Base-by-base conservation (phyloP, 73 alveolate species). In the Diophrys sp. region DNA sequence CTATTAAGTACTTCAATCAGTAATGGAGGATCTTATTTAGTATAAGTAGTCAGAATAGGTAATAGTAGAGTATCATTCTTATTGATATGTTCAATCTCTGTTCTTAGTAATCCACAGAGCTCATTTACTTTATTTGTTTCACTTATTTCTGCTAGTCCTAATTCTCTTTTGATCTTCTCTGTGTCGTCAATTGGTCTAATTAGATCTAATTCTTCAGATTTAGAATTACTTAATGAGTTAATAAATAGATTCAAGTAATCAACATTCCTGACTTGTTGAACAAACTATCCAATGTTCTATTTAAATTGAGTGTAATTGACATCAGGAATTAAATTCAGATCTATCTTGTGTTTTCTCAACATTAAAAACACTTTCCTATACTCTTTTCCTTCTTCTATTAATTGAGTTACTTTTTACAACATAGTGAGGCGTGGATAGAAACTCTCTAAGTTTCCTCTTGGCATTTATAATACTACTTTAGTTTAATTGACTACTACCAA, bases 361-460 rank as follows among this genome's bases (percentile, higher is more conserved):
- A 89, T 56, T 67, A 80, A 87, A 84, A 94, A 97, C 33, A 97
- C 96, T 44, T 83, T 82, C 29, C 95, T 93, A 75, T 96, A 97
- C 80, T 92, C 79, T 34, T 75, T 57, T n/a, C n/a, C n/a, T n/a
- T 79, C 79, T 74, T 90, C 96, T 31, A 95, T 90, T 25, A 94
- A 84, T 66, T 95, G 80, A 70, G 87, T 91, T 8, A 90, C 93
- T 54, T 95, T 83, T 34, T 96, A 89, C 14, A 97, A 80, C 67
- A 93, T 79, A 53, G 96, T 88, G 25, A 95, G 79, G 80, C 99
- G 73, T 0, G 97, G 98, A 72, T 78, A 80, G 33, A 94, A 87
- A 23, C 98, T 95, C 79, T 97, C 99, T 56, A 97, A 89, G 79
- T 97, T 97, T 0, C 99, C 99, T 88, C 99, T 80, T 34, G 98